These are phyloP conservation scores for Acacia concinna DNA, from an alignment of 331 rosid species.

Conservation along the genomic window DNA sequence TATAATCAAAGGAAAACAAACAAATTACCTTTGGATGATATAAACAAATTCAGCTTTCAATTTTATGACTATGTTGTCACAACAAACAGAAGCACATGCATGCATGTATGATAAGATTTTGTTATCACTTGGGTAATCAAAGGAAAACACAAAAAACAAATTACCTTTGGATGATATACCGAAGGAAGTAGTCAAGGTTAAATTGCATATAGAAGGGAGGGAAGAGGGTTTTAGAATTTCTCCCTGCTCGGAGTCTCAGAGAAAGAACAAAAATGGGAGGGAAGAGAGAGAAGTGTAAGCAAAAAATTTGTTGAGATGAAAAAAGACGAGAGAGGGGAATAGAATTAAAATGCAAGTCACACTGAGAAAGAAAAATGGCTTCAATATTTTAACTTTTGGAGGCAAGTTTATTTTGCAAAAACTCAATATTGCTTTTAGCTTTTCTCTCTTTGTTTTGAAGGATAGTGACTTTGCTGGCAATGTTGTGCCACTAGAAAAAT, in stretches of 20 bases:
- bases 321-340: neutral
- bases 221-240: slow-evolving; percentile 32
- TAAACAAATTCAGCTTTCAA: too few species aligned
- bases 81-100: too few species aligned
- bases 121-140: too few species aligned
- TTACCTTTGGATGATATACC: too few species aligned
- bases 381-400: slow-evolving; percentile 34
- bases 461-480: slow-evolving; percentile 44
- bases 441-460: neutral
- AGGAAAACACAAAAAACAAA: too few species aligned
- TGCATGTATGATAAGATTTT: too few species aligned
- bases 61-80: too few species aligned
- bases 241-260: slow-evolving; percentile 45
- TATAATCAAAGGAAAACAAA: too few species aligned
- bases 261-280: neutral
- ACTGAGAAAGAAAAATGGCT: slow-evolving; percentile 27
- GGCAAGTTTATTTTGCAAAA: slow-evolving; percentile 39
- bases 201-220: neutral
- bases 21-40: too few species aligned
- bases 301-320: slow-evolving; percentile 29
- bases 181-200: too few species aligned
- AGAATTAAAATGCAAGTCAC: slow-evolving; percentile 40
- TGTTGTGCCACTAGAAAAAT: slow-evolving; percentile 23
- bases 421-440: slow-evolving; percentile 19
- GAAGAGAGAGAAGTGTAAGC: slow-evolving; percentile 23